These are phyloP conservation scores for Sclerotinia spermophila DNA, from an alignment of 2,329 filamentous ascomycete species.

Conservation along the genomic window DNA sequence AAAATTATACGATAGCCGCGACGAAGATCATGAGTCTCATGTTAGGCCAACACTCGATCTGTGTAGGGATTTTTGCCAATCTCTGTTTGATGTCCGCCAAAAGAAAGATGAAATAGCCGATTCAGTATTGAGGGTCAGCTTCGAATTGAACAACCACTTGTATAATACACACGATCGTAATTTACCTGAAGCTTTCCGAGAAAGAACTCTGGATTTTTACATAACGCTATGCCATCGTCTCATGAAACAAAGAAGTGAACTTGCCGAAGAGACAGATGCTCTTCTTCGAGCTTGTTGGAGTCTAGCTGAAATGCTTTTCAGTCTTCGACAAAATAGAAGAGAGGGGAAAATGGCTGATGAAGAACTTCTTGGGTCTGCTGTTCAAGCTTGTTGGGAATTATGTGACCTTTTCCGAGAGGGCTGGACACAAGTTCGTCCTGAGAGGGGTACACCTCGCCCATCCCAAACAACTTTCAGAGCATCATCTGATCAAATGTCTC, in stretches of 20 bases:
- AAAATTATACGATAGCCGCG: slow-evolving; percentile 76
- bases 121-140: slow-evolving; percentile 85
- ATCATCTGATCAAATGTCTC: slow-evolving; percentile 24
- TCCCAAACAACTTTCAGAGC: slow-evolving; percentile 67
- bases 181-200: slow-evolving; percentile 80
- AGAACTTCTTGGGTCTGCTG: slow-evolving; percentile 79
- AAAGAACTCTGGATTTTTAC: slow-evolving; percentile 90
- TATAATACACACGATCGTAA: slow-evolving; percentile 87
- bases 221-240: slow-evolving; percentile 88
- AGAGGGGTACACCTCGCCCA: slow-evolving; percentile 79
- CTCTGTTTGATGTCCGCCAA: slow-evolving; percentile 80
- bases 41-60: slow-evolving; percentile 76
- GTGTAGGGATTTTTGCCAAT: slow-evolving; percentile 88
- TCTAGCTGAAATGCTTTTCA: slow-evolving; percentile 89
- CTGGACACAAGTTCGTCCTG: slow-evolving; percentile 84
- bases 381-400: slow-evolving; percentile 92
- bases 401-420: slow-evolving; percentile 91
- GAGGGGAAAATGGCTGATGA: slow-evolving; percentile 73
- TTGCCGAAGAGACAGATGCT: slow-evolving; percentile 78
- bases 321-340: slow-evolving; percentile 74
- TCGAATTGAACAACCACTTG: slow-evolving; percentile 91
- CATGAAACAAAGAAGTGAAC: slow-evolving; percentile 86
- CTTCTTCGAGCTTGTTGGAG: slow-evolving; percentile 85
- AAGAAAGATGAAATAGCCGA: slow-evolving; percentile 76
- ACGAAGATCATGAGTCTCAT: slow-evolving; percentile 65